These are phyloP conservation scores for Phyllosticta paracitricarpa DNA, from an alignment of 2,329 filamentous ascomycete species.

Conservation along the genomic window DNA sequence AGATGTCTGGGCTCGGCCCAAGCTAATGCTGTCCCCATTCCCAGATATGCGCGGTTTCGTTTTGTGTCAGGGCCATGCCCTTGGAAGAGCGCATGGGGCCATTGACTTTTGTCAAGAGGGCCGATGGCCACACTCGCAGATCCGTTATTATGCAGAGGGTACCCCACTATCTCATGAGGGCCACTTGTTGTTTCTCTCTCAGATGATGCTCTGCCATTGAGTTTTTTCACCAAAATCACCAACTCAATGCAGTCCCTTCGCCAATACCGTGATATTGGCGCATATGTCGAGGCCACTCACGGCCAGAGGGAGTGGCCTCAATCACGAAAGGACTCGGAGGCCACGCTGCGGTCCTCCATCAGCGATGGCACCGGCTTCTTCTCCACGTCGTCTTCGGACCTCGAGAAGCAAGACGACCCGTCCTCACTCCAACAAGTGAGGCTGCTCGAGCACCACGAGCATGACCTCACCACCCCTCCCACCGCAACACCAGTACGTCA, in stretches of 20 bases:
- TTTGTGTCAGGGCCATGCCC: not conserved
- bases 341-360: not conserved
- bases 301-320: not conserved
- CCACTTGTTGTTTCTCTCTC: not conserved
- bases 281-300: conserved; percentile 4
- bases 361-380: not conserved
- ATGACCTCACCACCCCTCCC: not conserved
- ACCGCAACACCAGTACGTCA: not conserved
- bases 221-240: not conserved
- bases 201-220: not conserved
- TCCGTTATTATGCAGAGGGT: not conserved
- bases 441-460: not conserved
- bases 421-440: not conserved
- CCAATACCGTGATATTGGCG: conserved; percentile 7
- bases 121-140: not conserved
- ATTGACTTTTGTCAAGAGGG: not conserved
- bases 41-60: not conserved
- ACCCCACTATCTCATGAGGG: not conserved
- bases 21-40: not conserved
- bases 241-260: conserved; percentile 8
- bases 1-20: not conserved
- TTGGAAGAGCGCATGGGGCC: not conserved
- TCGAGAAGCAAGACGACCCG: not conserved
- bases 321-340: not conserved
- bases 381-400: not conserved